These are phyloP conservation scores for Albifimbria verrucaria DNA, from an alignment of 2,329 filamentous ascomycete genomes.

Conservation along the genomic window DNA sequence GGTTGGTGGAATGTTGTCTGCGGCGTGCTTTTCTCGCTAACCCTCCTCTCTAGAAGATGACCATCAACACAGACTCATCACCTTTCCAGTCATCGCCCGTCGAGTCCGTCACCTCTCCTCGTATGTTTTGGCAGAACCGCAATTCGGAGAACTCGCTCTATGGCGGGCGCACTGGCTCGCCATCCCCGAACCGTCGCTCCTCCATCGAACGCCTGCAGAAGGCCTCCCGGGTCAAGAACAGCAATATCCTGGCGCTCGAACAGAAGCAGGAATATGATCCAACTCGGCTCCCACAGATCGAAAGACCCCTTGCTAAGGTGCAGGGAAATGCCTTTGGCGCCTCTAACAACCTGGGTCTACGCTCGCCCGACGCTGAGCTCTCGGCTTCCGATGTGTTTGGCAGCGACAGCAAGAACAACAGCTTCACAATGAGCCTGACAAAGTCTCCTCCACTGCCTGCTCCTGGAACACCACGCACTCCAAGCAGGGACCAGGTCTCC, in stretches of 20 bases:
- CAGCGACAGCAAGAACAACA: conserved; percentile 52
- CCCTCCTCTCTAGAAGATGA: conserved; percentile 56
- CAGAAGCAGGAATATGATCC: conserved; percentile 92
- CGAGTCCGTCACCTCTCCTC: conserved; percentile 67
- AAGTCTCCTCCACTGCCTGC: conserved; percentile 34
- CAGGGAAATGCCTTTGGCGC: conserved; percentile 69
- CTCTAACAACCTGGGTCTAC: conserved; percentile 49
- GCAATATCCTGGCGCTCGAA: conserved; percentile 92
- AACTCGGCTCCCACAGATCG: conserved; percentile 69
- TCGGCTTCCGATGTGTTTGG: conserved; percentile 43
- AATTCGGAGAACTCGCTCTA: conserved; percentile 74
- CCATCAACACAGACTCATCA: conserved; percentile 70
- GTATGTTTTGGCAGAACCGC: conserved; percentile 86
- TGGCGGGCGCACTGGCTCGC: conserved; percentile 56
- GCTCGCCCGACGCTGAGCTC: conserved; percentile 43
- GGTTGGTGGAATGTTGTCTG: conserved; percentile 23
- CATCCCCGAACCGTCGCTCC: conserved; percentile 73
- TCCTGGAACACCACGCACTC: conserved; percentile 36
- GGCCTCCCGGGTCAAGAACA: conserved; percentile 95
- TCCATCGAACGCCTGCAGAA: conserved; percentile 95
- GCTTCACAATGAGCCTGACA: conserved; percentile 55
- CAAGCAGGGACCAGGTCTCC: conserved; percentile 70
- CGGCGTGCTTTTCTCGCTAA: neutral
- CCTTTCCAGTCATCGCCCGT: conserved; percentile 83
- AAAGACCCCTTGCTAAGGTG: conserved; percentile 76